These are phyloP conservation scores for Coemansia sp. DNA, from an alignment of 192 early-diverging fungal genomes.

Conservation along the genomic window DNA sequence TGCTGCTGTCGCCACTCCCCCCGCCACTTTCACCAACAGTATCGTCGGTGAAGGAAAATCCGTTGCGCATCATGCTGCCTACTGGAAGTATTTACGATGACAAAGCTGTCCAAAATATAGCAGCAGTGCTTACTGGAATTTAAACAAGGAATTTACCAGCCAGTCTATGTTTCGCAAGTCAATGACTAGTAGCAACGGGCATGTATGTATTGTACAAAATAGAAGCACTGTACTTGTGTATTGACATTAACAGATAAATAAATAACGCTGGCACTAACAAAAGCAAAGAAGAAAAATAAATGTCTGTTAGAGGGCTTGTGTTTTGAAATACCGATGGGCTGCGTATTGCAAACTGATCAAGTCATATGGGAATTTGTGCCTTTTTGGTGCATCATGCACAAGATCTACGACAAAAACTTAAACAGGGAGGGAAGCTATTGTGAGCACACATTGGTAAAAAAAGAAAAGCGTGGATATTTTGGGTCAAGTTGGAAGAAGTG, in stretches of 20 bases:
- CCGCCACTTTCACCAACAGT: background rate
- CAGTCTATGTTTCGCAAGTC: background rate
- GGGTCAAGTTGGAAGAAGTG: too few species aligned
- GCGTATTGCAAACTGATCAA: too few species aligned
- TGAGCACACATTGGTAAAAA: too few species aligned
- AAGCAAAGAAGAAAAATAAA: background rate
- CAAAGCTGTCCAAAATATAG: background rate
- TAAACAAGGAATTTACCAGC: background rate
- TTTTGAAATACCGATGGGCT: background rate
- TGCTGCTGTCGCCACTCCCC: background rate
- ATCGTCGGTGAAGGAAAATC: background rate
- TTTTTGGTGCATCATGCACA: background rate
- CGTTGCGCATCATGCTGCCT: background rate
- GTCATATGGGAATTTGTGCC: background rate
- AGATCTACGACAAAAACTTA: too few species aligned
- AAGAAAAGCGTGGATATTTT: too few species aligned
- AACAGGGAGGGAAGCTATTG: too few species aligned
- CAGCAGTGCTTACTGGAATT: too few species aligned
- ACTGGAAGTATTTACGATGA: background rate
- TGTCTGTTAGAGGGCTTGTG: background rate
- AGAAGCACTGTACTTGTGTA: background rate
- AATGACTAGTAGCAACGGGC: background rate
- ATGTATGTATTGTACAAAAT: background rate
- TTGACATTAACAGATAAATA: too few species aligned
- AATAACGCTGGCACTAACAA: background rate